Base-by-base conservation (phyloP, 2,329 filamentous ascomycete species). In the Aspergillus aculeatinus region DNA sequence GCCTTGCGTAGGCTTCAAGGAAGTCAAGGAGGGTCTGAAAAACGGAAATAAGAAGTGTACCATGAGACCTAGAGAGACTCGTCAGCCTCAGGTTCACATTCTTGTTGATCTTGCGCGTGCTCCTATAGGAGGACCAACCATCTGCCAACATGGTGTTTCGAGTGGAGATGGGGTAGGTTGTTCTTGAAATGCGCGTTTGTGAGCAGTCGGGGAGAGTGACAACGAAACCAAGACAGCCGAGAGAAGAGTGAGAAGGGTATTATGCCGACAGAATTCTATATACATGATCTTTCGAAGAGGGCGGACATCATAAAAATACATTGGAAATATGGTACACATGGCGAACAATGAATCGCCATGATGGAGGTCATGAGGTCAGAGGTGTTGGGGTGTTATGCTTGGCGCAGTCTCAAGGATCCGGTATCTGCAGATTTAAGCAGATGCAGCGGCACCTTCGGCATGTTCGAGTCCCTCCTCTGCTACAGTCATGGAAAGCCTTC, bases 401-500 rank as follows among this genome's bases (percentile, higher is more conserved):
- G 39, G 16, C 16, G 39, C 7, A 16, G 39, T 19, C 6, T 44
- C 39, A 19, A 19, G 14, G 14, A 9, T 6, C 9, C 4, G 14
- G 6, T 9, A 7, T 44, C 7, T 44, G 14, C 39, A 44, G 6
- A n/a, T 48, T 52, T 73, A 70, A 61, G 68, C 57, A 57, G 66
- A 62, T 61, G 67, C 60, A 70, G 72, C 51, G 48, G 55, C 62
- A 60, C 64, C 60, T 23, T 63, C 61, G 5, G 60, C 31, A 23
- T 48, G 21, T 12, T 48, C 51, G n/a, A 58, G 51, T 21, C 69
- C 70, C 6, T 70, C 70, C 72, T 50, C 66, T 33, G 60, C 79
- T 58, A 59, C 29, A 11, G 69, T 81, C 70, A 93, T 88, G 6
- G 82, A 85, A 78, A 96, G 86, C 72, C 94, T 90, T 62, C 86